These are phyloP conservation scores for Elsinoe perseae DNA, from an alignment of 2,329 filamentous ascomycete genomes.

Conservation along the genomic window DNA sequence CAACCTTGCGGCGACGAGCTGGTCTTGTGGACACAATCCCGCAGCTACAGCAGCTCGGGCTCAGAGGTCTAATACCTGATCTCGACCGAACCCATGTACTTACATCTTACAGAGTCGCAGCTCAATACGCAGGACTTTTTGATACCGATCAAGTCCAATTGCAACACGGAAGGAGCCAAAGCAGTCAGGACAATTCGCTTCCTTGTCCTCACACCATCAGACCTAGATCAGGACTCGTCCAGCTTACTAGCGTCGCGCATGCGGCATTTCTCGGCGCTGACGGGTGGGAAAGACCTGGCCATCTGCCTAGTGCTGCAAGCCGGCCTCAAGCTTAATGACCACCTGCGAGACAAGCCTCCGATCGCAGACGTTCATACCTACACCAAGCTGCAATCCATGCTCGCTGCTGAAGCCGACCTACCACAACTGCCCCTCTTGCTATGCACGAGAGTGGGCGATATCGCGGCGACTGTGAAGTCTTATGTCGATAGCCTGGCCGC, in stretches of 20 bases:
- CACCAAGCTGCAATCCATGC: neutral
- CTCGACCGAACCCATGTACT: constrained; percentile 8
- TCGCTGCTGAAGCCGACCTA: neutral
- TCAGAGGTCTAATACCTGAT: too few species aligned
- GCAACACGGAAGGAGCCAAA: constrained; percentile 15
- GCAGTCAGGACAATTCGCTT: constrained; percentile 21
- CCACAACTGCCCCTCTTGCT: constrained; percentile 18
- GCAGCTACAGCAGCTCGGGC: constrained; percentile 24
- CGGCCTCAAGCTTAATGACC: neutral
- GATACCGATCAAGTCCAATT: constrained; percentile 23
- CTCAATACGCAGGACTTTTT: constrained; percentile 34
- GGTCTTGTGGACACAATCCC: constrained; percentile 33
- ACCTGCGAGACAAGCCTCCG: neutral
- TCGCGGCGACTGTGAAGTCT: neutral
- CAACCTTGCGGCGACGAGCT: constrained; percentile 33
- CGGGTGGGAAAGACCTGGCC: constrained; percentile 24
- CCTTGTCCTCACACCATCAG: constrained; percentile 27
- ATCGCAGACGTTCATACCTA: neutral
- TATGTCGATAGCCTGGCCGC: neutral
- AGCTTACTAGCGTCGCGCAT: constrained; percentile 24
- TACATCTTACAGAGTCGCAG: constrained; percentile 24
- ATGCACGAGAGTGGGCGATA: constrained; percentile 16
- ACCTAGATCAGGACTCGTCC: constrained; percentile 18
- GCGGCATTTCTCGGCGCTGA: constrained; percentile 26
- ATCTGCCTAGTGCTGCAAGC: constrained; percentile 27